Conservation (phyloP, 371 early-diverging fungal species). For the Apophysomyces ossiformis region DNA sequence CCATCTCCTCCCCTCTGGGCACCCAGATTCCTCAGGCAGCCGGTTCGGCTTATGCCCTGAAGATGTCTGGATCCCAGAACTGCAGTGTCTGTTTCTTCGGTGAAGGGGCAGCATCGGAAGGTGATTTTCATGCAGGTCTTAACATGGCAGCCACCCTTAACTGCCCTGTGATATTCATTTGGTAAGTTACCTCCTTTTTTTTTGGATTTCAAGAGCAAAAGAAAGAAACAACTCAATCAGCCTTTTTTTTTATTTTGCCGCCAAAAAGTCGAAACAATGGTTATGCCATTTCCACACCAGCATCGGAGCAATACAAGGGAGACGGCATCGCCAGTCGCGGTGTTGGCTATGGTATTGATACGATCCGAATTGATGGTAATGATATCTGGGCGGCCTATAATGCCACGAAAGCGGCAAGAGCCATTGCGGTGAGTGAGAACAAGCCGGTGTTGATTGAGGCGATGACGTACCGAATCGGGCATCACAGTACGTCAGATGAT, state of each 20-base stretch:
- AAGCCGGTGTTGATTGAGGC: slow-evolving; percentile 96
- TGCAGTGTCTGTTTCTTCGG: slow-evolving; percentile 95
- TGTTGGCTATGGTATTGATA: slow-evolving; percentile 96
- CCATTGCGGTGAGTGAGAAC: slow-evolving; percentile 77
- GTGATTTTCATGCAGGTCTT: slow-evolving; percentile 97
- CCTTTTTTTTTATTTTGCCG: too few species aligned
- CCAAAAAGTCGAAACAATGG: slow-evolving; percentile 92
- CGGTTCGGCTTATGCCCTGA: slow-evolving; percentile 96
- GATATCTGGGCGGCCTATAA: slow-evolving; percentile 97
- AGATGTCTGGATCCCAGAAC: slow-evolving; percentile 76
- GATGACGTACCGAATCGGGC: slow-evolving; percentile 96
- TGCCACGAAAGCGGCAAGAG: slow-evolving; percentile 85
- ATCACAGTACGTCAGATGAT: slow-evolving; percentile 98
- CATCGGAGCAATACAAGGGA: slow-evolving; percentile 94
- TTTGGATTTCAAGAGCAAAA: too few species aligned
- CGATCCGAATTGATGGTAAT: slow-evolving; percentile 97
- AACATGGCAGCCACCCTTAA: slow-evolving; percentile 96
- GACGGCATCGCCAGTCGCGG: slow-evolving; percentile 96
- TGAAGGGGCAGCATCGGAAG: slow-evolving; percentile 97
- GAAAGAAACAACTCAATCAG: too few species aligned
- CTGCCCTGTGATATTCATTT: slow-evolving; percentile 93
- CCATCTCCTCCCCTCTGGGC: slow-evolving; percentile 95
- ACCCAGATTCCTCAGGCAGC: slow-evolving; percentile 99
- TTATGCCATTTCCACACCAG: slow-evolving; percentile 97
- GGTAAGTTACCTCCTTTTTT: slow-evolving; percentile 51